These are phyloP conservation scores for Colletotrichum tropicale DNA, from an alignment of 2,329 filamentous ascomycete species.

Conservation along the genomic window DNA sequence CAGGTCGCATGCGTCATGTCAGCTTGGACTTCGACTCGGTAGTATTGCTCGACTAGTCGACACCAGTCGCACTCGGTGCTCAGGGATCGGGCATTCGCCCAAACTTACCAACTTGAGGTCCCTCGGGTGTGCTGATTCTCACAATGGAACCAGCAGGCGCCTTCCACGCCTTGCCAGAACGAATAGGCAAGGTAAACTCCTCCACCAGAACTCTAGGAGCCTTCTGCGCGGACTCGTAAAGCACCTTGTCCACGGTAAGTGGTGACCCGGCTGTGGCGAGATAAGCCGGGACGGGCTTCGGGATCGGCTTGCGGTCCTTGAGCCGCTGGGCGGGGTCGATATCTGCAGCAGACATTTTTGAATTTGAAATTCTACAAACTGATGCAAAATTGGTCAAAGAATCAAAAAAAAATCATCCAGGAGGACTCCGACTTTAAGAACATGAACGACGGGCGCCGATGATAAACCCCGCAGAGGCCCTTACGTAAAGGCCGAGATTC, in stretches of 20 bases:
- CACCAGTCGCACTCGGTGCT: neutral
- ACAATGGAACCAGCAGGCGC: conserved; percentile 72
- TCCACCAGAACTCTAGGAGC: conserved; percentile 45
- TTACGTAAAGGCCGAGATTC: conserved; percentile 8
- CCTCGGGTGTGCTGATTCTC: conserved; percentile 75
- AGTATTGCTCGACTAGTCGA: neutral
- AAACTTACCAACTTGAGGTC: conserved; percentile 71
- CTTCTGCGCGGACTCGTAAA: conserved; percentile 67
- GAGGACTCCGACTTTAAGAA: neutral
- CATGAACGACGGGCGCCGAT: neutral
- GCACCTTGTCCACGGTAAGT: conserved; percentile 44
- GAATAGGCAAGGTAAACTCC: conserved; percentile 71
- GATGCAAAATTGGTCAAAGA: neutral
- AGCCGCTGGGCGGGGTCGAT: conserved; percentile 34
- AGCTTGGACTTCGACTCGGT: neutral
- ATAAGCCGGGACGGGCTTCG: conserved; percentile 54
- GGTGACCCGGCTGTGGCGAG: conserved; percentile 47
- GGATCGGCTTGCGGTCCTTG: conserved; percentile 46
- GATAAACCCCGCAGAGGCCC: conserved; percentile 2
- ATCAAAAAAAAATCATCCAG: neutral
- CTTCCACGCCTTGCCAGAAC: conserved; percentile 75
- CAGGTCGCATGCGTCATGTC: conserved; percentile 62
- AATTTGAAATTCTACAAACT: neutral
- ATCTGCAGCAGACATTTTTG: neutral
- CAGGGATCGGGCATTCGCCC: neutral